Evolutionary conservation across 192 early-diverging fungal species (phyloP).

Genomic region (Coemansia sp.): DNA sequence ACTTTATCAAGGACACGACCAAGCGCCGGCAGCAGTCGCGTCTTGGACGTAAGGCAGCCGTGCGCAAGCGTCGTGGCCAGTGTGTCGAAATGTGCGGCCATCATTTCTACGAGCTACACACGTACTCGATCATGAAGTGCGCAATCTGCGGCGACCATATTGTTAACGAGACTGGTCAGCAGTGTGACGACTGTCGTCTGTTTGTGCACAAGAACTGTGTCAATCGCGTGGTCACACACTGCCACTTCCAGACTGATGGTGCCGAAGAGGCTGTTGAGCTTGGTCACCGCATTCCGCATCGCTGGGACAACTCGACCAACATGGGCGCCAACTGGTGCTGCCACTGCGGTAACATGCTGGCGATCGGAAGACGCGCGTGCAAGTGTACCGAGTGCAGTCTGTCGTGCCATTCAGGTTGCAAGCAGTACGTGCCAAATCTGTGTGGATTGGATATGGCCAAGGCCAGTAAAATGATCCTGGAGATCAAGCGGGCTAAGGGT

Average conservation of each 20-base stretch:
- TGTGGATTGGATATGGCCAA: conserved; percentile 87
- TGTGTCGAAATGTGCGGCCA: conserved; percentile 90
- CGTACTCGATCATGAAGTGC: conserved; percentile 98
- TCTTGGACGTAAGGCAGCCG: conserved; percentile 73
- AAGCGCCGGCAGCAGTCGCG: conserved; percentile 48
- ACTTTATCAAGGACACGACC: conserved; percentile 66
- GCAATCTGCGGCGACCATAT: conserved; percentile 94
- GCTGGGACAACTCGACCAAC: conserved; percentile 83
- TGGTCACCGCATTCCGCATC: conserved; percentile 93
- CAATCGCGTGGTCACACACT: conserved; percentile 80
- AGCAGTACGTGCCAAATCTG: conserved; percentile 83
- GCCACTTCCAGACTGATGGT: conserved; percentile 58
- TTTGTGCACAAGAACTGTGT: conserved; percentile 93
- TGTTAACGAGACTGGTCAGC: conserved; percentile 81
- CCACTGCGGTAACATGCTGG: conserved; percentile 96
- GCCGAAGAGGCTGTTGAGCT: conserved; percentile 34
- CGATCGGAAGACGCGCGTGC: conserved; percentile 60
- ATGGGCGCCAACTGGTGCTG: conserved; percentile 92
- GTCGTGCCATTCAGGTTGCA: conserved; percentile 82
- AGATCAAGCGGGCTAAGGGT: conserved; percentile 66
- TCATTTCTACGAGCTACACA: conserved; percentile 85
- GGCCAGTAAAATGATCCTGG: conserved; percentile 82
- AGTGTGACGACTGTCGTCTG: conserved; percentile 95
- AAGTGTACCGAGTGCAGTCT: conserved; percentile 76
- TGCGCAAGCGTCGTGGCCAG: conserved; percentile 77